Evolutionary conservation across 2,329 filamentous ascomycete genomes (phyloP).

Genomic region (Clarireedia monteithiana): DNA sequence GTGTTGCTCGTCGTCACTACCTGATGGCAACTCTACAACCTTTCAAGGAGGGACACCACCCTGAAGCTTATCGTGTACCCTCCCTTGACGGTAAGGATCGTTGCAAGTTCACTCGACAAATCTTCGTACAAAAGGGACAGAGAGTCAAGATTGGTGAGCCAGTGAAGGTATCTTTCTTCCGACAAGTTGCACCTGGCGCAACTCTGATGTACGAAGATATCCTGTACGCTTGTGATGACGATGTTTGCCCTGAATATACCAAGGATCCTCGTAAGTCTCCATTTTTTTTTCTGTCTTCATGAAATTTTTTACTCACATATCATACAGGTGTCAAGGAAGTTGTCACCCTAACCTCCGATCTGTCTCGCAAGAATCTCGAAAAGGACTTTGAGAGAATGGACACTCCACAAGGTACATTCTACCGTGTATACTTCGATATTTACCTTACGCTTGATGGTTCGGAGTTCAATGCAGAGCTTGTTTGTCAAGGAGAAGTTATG

Average conservation of each 20-base stretch:
- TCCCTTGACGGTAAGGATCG: conserved; percentile 94
- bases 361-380: conserved; percentile 96
- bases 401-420: conserved; percentile 93
- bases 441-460: conserved; percentile 94
- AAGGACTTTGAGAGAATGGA: conserved; percentile 99
- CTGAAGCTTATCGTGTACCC: conserved; percentile 94
- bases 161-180: conserved; percentile 97
- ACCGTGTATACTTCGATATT: conserved; percentile 71
- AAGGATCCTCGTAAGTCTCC: conserved; percentile 89
- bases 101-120: conserved; percentile 97
- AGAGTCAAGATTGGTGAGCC: conserved; percentile 98
- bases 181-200: conserved; percentile 92
- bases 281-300: background rate
- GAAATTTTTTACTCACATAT: background rate
- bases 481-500: conserved; percentile 99
- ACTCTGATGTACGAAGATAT: conserved; percentile 99
- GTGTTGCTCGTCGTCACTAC: conserved; percentile 94
- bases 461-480: conserved; percentile 95
- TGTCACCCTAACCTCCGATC: conserved; percentile 91
- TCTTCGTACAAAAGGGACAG: conserved; percentile 97
- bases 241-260: conserved; percentile 96
- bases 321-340: conserved; percentile 91
- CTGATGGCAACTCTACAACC: conserved; percentile 98
- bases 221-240: conserved; percentile 93
- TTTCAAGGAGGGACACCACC: conserved; percentile 98